Evolutionary conservation across 2,329 filamentous ascomycete genomes (phyloP).

Genomic region (Neopestalotiopsis clavispora): DNA sequence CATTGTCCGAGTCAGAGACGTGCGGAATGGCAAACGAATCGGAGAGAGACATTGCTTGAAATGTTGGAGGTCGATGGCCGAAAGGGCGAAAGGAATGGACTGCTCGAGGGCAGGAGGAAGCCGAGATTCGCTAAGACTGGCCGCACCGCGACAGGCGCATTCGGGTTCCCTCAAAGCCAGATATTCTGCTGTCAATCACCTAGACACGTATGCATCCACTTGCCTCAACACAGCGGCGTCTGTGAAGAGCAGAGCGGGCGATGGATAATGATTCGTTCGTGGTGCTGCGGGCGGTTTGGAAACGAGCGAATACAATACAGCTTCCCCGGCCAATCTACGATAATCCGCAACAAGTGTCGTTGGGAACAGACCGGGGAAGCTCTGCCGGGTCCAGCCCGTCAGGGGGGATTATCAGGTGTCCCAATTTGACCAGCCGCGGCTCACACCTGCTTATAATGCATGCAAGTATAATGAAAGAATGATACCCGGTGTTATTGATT

Average conservation of each 20-base stretch:
- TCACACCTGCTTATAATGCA: too few species aligned
- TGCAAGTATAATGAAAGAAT: too few species aligned
- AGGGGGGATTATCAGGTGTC: neutral
- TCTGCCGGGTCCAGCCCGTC: neutral
- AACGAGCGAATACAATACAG: neutral
- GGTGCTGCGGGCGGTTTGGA: neutral
- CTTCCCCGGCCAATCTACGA: neutral
- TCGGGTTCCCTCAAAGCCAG: neutral
- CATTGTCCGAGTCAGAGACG: slow-evolving; percentile 52
- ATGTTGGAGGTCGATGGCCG: slow-evolving; percentile 27
- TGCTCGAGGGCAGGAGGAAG: neutral
- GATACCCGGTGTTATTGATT: too few species aligned
- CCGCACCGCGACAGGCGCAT: slow-evolving; percentile 15
- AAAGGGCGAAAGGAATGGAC: neutral
- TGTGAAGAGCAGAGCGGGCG: neutral
- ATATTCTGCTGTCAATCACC: neutral
- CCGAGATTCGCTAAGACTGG: slow-evolving; percentile 9
- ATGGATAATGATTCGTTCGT: neutral
- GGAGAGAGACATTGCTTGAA: slow-evolving; percentile 41
- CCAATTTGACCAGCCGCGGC: neutral
- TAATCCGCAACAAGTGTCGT: neutral
- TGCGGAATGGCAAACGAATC: slow-evolving; percentile 60
- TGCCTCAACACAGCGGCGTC: neutral
- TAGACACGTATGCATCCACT: neutral
- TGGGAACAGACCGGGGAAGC: neutral